Percentiles rank a stretch among this genome's conserved stretches.
Evolutionary conservation across 176 grass and related monocot genomes (phyloP).

Genomic region (Carex scoparia): DNA sequence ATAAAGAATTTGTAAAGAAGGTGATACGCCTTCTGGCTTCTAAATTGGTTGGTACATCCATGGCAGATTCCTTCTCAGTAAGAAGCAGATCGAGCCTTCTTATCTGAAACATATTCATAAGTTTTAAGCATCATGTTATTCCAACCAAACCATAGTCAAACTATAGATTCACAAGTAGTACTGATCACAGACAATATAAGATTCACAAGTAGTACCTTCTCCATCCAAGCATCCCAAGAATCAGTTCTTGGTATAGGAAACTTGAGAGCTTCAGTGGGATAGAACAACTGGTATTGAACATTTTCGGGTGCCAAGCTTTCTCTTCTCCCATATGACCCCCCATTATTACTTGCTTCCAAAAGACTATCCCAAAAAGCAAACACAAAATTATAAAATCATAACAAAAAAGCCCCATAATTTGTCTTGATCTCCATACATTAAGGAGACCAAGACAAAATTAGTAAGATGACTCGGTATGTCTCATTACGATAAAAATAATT

Average conservation of each 20-base stretch:
- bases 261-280: constrained; percentile 73
- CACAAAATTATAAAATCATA: constrained; percentile 28
- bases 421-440: not conserved
- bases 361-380: constrained; percentile 55
- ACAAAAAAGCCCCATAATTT: not conserved
- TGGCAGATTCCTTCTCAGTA: constrained; percentile 88
- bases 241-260: constrained; percentile 64
- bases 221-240: constrained; percentile 80
- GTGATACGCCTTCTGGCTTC: constrained; percentile 84
- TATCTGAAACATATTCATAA: constrained; percentile 41
- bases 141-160: constrained; percentile 7
- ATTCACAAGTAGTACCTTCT: constrained; percentile 45
- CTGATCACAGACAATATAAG: not conserved
- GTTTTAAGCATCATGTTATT: constrained; percentile 25
- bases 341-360: constrained; percentile 63
- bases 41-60: constrained; percentile 92
- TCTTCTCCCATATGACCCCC: constrained; percentile 49
- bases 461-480: not conserved
- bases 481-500: not conserved
- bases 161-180: not conserved
- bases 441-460: constrained; percentile 12
- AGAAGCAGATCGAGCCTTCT: constrained; percentile 72
- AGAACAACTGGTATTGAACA: constrained; percentile 62
- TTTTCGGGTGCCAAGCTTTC: constrained; percentile 36
- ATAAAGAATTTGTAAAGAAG: constrained; percentile 93